A percentile compares a stretch with the other conserved stretches of the same genome.
These are phyloP conservation scores for Agrocybe pediades DNA, from an alignment of 768 basidiomycete species.

Conservation along the genomic window DNA sequence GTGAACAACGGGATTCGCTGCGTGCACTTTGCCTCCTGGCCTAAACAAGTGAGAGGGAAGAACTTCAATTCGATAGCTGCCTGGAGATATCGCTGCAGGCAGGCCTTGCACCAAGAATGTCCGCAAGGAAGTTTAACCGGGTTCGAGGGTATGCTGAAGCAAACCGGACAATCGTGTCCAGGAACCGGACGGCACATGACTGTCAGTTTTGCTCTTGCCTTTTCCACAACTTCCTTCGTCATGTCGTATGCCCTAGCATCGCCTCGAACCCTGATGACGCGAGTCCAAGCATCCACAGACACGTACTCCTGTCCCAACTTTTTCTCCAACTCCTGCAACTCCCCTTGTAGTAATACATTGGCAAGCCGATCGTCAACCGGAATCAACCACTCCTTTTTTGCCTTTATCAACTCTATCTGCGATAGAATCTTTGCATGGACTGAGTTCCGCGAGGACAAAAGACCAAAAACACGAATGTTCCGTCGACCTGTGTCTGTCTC, in stretches of 20 bases:
- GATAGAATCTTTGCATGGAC: constrained; percentile 48
- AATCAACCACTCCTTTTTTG: constrained; percentile 44
- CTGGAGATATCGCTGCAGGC: constrained; percentile 58
- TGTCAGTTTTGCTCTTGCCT: constrained; percentile 27
- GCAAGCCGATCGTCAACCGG: constrained; percentile 48
- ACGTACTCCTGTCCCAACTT: constrained; percentile 62
- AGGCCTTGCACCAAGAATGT: constrained; percentile 68
- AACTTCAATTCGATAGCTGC: constrained; percentile 56
- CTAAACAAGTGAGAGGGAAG: constrained; percentile 78
- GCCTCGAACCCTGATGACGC: constrained; percentile 57
- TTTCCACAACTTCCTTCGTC: constrained; percentile 42
- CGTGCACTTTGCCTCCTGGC: constrained; percentile 59
- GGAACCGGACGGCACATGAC: constrained; percentile 6
- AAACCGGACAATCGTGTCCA: constrained; percentile 60
- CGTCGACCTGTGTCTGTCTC: constrained; percentile 41
- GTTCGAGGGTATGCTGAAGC: constrained; percentile 55
- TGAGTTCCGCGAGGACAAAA: constrained; percentile 35
- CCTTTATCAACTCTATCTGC: constrained; percentile 45
- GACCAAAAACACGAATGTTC: constrained; percentile 57
- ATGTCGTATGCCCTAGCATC: constrained; percentile 43
- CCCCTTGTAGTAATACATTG: constrained; percentile 45
- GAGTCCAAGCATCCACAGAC: constrained; percentile 43
- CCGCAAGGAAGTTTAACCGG: constrained; percentile 63
- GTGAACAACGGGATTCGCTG: constrained; percentile 54
- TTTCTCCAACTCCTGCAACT: constrained; percentile 45